These are phyloP conservation scores for Populus euphratica DNA, from an alignment of 345 rosid genomes.

Conservation along the genomic window DNA sequence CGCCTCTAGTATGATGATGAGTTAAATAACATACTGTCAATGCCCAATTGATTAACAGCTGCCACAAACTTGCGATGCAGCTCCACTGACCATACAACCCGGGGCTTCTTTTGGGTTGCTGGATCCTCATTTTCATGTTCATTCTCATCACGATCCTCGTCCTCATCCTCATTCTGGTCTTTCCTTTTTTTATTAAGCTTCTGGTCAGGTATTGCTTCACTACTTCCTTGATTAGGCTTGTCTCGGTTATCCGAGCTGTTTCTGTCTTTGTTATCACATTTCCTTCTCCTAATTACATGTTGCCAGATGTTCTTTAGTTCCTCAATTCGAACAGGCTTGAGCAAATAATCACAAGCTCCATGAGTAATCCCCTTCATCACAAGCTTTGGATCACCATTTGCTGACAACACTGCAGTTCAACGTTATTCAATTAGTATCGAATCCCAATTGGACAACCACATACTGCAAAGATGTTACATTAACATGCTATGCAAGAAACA, in stretches of 20 bases:
- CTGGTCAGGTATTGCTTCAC: constrained; percentile 23
- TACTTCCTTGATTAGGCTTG: constrained; percentile 17
- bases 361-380: constrained; percentile 41
- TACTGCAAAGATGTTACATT: not conserved
- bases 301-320: constrained; percentile 37
- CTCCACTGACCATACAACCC: constrained; percentile 38
- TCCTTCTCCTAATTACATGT: constrained; percentile 31
- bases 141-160: constrained; percentile 29
- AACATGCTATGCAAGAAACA: not conserved
- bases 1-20: not conserved
- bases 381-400: constrained; percentile 33
- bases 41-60: constrained; percentile 31
- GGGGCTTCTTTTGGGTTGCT: constrained; percentile 29
- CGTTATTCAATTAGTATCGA: not conserved
- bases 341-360: constrained; percentile 38
- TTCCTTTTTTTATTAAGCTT: constrained; percentile 30
- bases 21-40: constrained; percentile 28
- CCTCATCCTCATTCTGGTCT: constrained; percentile 34
- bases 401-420: constrained; percentile 30
- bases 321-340: constrained; percentile 34
- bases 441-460: not conserved
- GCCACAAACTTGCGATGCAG: constrained; percentile 35
- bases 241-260: constrained; percentile 15
- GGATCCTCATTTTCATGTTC: constrained; percentile 30
- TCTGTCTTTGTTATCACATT: constrained; percentile 23